Evolutionary conservation across 441 rosid genomes (phyloP), one percentile per base, ranked within the genome.

Genomic region (Biscutella auriculata): DNA sequence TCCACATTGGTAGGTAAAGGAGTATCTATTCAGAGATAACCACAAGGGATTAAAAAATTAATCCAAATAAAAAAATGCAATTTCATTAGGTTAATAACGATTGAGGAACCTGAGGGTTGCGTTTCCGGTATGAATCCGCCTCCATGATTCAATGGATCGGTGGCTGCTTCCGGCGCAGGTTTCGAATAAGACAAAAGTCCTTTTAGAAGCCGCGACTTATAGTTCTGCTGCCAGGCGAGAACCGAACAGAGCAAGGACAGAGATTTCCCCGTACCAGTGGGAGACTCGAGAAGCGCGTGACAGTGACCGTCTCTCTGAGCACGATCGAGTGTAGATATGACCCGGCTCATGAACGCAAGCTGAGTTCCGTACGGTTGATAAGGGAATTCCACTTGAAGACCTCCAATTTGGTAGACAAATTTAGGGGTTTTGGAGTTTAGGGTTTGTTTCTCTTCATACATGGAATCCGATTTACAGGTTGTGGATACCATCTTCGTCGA

Each of bases 181-280:
- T 76, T 79, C 4, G 84, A 76, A 30, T 72, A 84, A 48, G 79
- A 40, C 8, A 73, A 65, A 44, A 28, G 70, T 12, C 58, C 79
- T 13, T 32, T 29, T 36, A 67, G 81, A 53, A 70, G 70, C 73
- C 74, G 79, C 2, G 40, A 42, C 71, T 65, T 79, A 14, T 69
- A 76, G 53, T 63, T 80, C 56, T 82, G 83, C 57, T 93, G 98
- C 98, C 97, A 89, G 2, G 97, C 96, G 46, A 93, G 88, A 11
- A 80, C 67, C 19, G 98, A 93, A 73, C 98, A 93, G 11, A 93
- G 96, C 60, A 93, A 83, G 26, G 98, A 93, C n/a, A 93, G 85
- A 23, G 98, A 87, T 66, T 93, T 93, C 0, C 98, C 98, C 0
- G 98, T 93, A 3, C 98, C 98, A 2, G 98, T 89, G 0, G 98